These are phyloP conservation scores for Pseudogymnoascus sp. DNA, from an alignment of 2,329 filamentous ascomycete genomes.

Conservation along the genomic window DNA sequence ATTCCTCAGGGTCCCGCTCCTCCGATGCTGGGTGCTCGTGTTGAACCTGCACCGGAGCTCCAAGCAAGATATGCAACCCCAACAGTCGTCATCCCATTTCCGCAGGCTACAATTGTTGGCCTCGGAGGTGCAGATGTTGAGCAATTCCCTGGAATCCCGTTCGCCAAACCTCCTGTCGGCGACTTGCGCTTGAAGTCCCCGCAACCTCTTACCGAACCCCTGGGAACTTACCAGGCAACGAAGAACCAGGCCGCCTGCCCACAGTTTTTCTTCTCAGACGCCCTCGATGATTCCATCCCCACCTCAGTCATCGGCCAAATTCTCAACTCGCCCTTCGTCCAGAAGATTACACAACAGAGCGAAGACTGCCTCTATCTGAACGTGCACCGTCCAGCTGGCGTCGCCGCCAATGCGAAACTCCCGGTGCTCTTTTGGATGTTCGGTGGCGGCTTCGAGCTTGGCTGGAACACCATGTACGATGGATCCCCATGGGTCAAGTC, in stretches of 20 bases:
- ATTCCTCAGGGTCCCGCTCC: neutral
- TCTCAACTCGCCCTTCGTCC: constrained; percentile 50
- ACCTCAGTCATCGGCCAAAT: constrained; percentile 40
- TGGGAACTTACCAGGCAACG: constrained; percentile 57
- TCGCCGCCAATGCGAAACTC: constrained; percentile 46
- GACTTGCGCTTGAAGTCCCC: constrained; percentile 63
- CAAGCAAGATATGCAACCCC: constrained; percentile 13
- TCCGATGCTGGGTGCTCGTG: neutral
- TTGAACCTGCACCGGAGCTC: neutral
- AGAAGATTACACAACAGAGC: constrained; percentile 43
- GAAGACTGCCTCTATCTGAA: constrained; percentile 61
- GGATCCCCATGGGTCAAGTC: constrained; percentile 39
- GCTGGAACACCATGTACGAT: constrained; percentile 46
- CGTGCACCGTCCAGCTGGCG: constrained; percentile 51
- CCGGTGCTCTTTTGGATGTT: constrained; percentile 67
- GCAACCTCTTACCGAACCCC: constrained; percentile 45
- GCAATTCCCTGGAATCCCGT: constrained; percentile 68
- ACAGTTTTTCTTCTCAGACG: constrained; percentile 58
- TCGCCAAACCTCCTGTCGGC: constrained; percentile 61
- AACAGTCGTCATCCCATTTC: constrained; percentile 18
- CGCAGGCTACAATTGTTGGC: constrained; percentile 21
- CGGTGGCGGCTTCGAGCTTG: constrained; percentile 57
- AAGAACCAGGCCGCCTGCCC: constrained; percentile 57
- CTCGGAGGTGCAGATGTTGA: constrained; percentile 41
- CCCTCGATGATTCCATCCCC: constrained; percentile 30